Conservation (phyloP, 768 basidiomycete species). For the Boletus vinaceobasis region DNA sequence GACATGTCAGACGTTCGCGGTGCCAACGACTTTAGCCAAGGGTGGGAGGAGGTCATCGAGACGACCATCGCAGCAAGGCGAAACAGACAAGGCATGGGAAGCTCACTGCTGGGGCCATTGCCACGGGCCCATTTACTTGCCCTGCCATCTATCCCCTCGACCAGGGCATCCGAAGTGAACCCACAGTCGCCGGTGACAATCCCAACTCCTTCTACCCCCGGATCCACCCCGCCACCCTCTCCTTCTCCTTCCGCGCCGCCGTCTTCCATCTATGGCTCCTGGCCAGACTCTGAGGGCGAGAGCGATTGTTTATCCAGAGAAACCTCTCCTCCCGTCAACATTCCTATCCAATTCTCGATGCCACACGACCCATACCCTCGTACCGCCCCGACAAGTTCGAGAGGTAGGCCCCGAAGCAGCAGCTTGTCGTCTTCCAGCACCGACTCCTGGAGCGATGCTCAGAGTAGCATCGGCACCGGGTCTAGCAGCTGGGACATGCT, state of each 20-base stretch:
- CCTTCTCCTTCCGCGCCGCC: conserved; percentile 14
- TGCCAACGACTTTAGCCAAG: background rate
- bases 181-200: conserved; percentile 28
- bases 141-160: conserved; percentile 31
- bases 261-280: conserved; percentile 4
- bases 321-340: background rate
- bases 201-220: conserved; percentile 12
- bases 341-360: background rate
- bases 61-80: conserved; percentile 5
- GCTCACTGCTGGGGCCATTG: conserved; percentile 1
- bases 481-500: conserved; percentile 24
- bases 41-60: conserved; percentile 18
- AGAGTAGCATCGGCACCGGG: conserved; percentile 11
- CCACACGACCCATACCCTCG: background rate
- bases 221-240: conserved; percentile 13
- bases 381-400: background rate
- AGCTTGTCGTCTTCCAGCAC: conserved; percentile 13
- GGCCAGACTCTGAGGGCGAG: conserved; percentile 17
- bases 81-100: background rate
- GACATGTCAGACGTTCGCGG: conserved; percentile 5
- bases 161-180: conserved; percentile 14
- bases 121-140: conserved; percentile 7
- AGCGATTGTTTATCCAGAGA: background rate
- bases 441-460: conserved; percentile 30
- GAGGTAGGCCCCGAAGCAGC: conserved; percentile 8